phyloP scores from a whole-genome alignment of 139 green algal species.

The Volvox reticuliferus region DNA sequence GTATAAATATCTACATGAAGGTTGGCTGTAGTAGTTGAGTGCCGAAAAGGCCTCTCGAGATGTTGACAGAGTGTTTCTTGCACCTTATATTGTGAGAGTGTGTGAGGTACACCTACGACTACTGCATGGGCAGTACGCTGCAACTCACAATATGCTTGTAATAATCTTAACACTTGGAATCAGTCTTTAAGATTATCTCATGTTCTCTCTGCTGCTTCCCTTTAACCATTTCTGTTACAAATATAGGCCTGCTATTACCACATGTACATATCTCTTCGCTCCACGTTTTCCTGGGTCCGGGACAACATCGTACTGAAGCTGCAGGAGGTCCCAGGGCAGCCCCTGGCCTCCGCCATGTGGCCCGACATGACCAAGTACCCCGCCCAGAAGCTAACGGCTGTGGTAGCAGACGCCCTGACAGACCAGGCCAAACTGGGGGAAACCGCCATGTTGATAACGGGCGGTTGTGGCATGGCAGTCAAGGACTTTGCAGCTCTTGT shows the following conservation, averaged over 20 bases:
- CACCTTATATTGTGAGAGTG: too few relatives aligned
- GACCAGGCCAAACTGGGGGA: background rate
- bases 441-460: background rate
- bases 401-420: background rate
- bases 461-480: background rate
- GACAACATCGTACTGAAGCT: conserved; percentile 13
- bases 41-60: too few relatives aligned
- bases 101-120: too few relatives aligned
- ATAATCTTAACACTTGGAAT: too few relatives aligned
- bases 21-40: too few relatives aligned
- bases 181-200: too few relatives aligned
- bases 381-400: background rate
- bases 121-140: too few relatives aligned
- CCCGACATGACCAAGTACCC: background rate
- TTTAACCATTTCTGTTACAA: too few relatives aligned
- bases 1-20: too few relatives aligned
- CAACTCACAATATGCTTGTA: too few relatives aligned
- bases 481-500: background rate
- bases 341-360: background rate
- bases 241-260: conserved; percentile 22
- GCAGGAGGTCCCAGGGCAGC: conserved; percentile 9
- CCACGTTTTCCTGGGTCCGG: conserved; percentile 5
- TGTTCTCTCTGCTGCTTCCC: too few relatives aligned
- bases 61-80: too few relatives aligned
- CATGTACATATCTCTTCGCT: background rate